Percentiles rank a stretch among this genome's conserved stretches.
phyloP scores from a whole-genome alignment of 2,329 filamentous ascomycete species.

The Fusarium heterosporum region DNA sequence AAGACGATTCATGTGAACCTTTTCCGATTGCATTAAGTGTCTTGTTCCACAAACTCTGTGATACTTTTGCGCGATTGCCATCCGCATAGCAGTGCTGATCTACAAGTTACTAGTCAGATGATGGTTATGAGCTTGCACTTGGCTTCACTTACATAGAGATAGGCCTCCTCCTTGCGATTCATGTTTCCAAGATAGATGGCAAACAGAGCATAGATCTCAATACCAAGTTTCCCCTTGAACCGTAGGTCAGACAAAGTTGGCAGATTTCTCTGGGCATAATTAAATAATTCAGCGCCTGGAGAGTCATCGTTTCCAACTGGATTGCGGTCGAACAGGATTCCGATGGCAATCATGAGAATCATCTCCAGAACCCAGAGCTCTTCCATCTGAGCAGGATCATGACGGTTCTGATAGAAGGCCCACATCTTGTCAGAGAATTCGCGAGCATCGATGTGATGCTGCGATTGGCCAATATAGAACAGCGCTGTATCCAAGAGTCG shows the following conservation, averaged over 20 bases:
- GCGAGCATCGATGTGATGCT: constrained; percentile 45
- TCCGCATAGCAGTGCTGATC: constrained; percentile 47
- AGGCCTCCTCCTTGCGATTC: constrained; percentile 45
- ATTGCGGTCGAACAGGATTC: constrained; percentile 42
- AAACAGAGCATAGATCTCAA: constrained; percentile 47
- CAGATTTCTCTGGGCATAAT: constrained; percentile 46
- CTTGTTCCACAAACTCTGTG: constrained; percentile 46
- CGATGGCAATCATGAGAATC: constrained; percentile 46
- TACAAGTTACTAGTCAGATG: neutral
- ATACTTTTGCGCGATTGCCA: constrained; percentile 48
- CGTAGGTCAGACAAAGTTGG: constrained; percentile 46
- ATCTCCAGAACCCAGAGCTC: constrained; percentile 46
- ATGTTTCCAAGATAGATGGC: constrained; percentile 44
- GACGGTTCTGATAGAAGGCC: constrained; percentile 43
- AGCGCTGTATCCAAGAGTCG: constrained; percentile 39
- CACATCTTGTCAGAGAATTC: constrained; percentile 47
- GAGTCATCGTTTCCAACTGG: constrained; percentile 45
- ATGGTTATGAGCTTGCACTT: accelerated
- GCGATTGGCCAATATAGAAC: constrained; percentile 46
- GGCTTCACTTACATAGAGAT: constrained; percentile 37
- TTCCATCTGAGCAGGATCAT: constrained; percentile 39
- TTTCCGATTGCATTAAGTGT: constrained; percentile 45
- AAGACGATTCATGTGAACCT: constrained; percentile 45
- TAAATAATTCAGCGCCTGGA: constrained; percentile 39
- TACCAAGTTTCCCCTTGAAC: constrained; percentile 45